phyloP scores from a whole-genome alignment of 352 stramenopile genomes.

The Aphanomyces astaci region DNA sequence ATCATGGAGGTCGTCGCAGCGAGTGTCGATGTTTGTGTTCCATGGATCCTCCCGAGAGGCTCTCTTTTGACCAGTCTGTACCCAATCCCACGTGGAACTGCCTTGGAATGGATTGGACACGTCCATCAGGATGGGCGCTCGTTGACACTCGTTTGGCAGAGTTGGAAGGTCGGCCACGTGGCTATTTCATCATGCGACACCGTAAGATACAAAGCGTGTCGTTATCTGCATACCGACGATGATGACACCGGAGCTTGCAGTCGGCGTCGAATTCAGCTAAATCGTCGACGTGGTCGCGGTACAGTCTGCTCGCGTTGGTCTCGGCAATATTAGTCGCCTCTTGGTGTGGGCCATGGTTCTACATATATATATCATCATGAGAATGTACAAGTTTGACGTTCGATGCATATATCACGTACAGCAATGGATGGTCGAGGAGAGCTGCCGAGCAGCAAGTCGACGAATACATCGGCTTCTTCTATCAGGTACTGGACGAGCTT shows the following conservation, averaged over 20 bases:
- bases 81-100: slow-evolving; percentile 3
- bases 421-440: background rate
- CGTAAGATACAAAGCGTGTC: too few relatives aligned
- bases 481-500: slow-evolving; percentile 19
- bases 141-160: background rate
- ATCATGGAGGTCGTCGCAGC: too few relatives aligned
- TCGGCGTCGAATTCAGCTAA: slow-evolving; percentile 17
- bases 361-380: background rate
- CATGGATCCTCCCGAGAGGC: background rate
- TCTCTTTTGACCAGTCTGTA: too few relatives aligned
- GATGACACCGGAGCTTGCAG: background rate
- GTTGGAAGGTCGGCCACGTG: background rate
- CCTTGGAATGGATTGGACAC: slow-evolving; percentile 20
- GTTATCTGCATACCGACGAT: too few relatives aligned
- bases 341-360: background rate
- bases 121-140: background rate
- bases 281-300: background rate
- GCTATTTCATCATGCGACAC: too few relatives aligned
- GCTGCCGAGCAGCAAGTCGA: slow-evolving; percentile 11
- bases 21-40: background rate
- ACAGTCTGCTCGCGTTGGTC: slow-evolving; percentile 16
- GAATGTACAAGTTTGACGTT: too few relatives aligned
- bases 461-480: slow-evolving; percentile 8
- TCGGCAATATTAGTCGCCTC: too few relatives aligned
- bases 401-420: background rate